A percentile compares a stretch with the other conserved stretches of the same genome.
These are phyloP conservation scores for Chaetomiaceae sp. DNA, from an alignment of 2,329 filamentous ascomycete genomes.

Conservation along the genomic window DNA sequence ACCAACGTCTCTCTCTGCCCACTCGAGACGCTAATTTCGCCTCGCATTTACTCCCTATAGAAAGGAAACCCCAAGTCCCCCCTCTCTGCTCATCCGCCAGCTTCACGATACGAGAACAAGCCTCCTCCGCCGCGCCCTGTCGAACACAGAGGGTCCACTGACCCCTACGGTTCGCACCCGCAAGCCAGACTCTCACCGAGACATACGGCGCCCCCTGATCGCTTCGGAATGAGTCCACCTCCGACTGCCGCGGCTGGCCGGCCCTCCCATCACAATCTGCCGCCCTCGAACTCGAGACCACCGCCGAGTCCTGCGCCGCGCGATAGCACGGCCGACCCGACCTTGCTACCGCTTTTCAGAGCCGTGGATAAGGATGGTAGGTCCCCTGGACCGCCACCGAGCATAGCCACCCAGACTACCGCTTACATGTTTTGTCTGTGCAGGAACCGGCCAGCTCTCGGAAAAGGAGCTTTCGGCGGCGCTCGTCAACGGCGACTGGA, in stretches of 20 bases:
- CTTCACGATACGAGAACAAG: constrained; percentile 46
- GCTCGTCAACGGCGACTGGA: constrained; percentile 94
- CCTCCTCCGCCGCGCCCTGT: constrained; percentile 41
- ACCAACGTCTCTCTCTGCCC: background rate
- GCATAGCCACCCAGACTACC: background rate
- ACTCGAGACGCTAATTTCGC: constrained; percentile 11
- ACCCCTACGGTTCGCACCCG: constrained; percentile 23
- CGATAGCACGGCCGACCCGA: constrained; percentile 56
- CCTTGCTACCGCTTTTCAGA: constrained; percentile 78
- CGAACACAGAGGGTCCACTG: constrained; percentile 30
- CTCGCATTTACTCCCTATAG: constrained; percentile 25
- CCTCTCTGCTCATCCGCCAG: constrained; percentile 22
- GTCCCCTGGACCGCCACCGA: constrained; percentile 23
- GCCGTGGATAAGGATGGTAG: constrained; percentile 82
- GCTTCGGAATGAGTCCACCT: constrained; percentile 49
- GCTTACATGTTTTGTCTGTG: background rate
- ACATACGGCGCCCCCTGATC: constrained; percentile 30
- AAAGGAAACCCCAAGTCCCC: constrained; percentile 35
- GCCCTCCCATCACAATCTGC: constrained; percentile 44
- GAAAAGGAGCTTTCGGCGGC: constrained; percentile 84
- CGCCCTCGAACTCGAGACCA: constrained; percentile 55
- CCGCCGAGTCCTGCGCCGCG: constrained; percentile 59
- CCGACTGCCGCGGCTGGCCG: constrained; percentile 39
- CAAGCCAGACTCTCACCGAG: constrained; percentile 23
- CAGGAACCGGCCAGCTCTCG: constrained; percentile 74